A percentile compares a stretch with the other conserved stretches of the same genome.
Evolutionary conservation across 805 yeast genomes (phyloP).

Genomic region (Pichia sporocuriosa): DNA sequence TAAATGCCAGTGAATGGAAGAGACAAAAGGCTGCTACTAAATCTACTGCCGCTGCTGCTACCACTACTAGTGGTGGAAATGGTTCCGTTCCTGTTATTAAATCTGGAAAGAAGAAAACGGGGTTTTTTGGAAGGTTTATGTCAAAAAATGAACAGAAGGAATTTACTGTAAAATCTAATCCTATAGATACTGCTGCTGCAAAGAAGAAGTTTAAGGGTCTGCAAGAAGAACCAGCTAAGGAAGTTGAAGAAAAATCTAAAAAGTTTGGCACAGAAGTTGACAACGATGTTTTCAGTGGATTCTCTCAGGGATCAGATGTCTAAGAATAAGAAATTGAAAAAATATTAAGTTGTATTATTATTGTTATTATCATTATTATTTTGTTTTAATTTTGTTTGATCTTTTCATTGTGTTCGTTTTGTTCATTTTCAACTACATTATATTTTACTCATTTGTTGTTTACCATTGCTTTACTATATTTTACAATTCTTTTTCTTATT

Average conservation of each 20-base stretch:
- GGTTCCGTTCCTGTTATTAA: conserved; percentile 9
- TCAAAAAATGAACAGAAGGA: neutral
- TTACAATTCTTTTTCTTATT: too few relatives aligned
- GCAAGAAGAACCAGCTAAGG: conserved; percentile 3
- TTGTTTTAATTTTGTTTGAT: too few relatives aligned
- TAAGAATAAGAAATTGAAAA: too few relatives aligned
- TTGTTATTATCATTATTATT: too few relatives aligned
- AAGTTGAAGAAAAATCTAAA: neutral
- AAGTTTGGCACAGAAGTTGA: conserved; percentile 10
- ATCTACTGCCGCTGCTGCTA: conserved; percentile 1
- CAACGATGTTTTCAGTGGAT: conserved; percentile 34
- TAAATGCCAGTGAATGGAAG: conserved; percentile 4
- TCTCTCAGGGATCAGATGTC: conserved; percentile 37
- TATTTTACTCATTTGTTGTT: too few relatives aligned
- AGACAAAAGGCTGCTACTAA: neutral
- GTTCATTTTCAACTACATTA: too few relatives aligned
- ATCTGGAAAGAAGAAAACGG: conserved; percentile 7
- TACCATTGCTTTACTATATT: too few relatives aligned
- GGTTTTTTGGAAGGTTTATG: conserved; percentile 11
- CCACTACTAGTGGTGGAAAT: conserved; percentile 9
- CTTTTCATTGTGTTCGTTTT: too few relatives aligned
- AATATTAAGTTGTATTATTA: too few relatives aligned
- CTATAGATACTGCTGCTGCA: conserved; percentile 5
- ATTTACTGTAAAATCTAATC: conserved; percentile 1
- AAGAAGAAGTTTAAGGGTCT: conserved; percentile 14